A percentile compares a stretch with the other conserved stretches of the same genome.
Conservation (phyloP, 768 basidiomycete species). For the Ramaria sp. region DNA sequence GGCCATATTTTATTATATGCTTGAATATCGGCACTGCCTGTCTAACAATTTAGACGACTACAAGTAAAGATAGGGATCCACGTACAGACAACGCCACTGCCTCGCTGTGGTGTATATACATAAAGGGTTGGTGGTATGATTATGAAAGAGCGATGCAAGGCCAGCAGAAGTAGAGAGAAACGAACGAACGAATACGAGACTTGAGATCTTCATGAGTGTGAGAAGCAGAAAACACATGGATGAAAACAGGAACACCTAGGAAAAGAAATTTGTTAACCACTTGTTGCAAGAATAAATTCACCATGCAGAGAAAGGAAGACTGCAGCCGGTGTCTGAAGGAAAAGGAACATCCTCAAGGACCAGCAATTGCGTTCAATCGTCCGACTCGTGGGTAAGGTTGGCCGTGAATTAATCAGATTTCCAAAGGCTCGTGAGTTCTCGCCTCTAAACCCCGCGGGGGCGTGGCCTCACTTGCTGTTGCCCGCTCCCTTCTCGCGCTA, state of each 20-base stretch:
- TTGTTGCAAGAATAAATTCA: constrained; percentile 1
- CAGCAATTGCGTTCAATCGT: neutral
- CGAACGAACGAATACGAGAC: neutral
- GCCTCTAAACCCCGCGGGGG: constrained; percentile 68
- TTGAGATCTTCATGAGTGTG: neutral
- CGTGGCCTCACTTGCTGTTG: constrained; percentile 34
- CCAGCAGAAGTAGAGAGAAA: neutral
- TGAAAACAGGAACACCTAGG: neutral
- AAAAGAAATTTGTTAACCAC: neutral
- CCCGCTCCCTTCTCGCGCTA: constrained; percentile 37
- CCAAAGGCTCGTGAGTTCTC: constrained; percentile 78
- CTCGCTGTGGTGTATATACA: constrained; percentile 4
- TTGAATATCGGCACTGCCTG: no score
- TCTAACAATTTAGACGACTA: neutral
- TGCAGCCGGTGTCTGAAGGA: neutral
- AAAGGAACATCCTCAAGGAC: neutral
- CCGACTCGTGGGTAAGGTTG: neutral
- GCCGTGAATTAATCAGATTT: constrained; percentile 39
- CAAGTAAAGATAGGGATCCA: neutral
- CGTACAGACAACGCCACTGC: neutral
- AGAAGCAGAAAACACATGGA: neutral
- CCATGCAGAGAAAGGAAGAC: neutral
- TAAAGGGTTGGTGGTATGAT: constrained; percentile 1
- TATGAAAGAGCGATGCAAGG: neutral
- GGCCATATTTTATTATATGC: no score